Conservation (phyloP, 768 basidiomycete species). For the Pisolithus albus region DNA sequence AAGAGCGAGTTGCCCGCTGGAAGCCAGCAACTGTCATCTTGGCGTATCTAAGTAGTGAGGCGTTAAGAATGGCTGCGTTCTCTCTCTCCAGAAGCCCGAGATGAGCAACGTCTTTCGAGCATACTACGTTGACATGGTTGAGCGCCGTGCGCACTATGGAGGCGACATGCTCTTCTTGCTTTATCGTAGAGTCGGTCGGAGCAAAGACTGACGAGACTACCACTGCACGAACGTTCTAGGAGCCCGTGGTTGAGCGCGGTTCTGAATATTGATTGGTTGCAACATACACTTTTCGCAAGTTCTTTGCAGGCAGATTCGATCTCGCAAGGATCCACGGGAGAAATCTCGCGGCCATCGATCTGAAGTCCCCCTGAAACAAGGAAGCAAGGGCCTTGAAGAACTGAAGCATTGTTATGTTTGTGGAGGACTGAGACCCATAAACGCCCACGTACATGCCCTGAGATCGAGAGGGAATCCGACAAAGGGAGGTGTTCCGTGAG, state of each 20-base stretch:
- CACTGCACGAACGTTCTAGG: slow-evolving; percentile 25
- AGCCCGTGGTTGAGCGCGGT: background rate
- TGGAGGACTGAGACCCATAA: background rate
- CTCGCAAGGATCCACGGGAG: slow-evolving; percentile 36
- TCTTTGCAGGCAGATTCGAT: slow-evolving; percentile 36
- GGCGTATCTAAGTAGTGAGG: slow-evolving; percentile 55
- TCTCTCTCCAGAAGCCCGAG: slow-evolving; percentile 58
- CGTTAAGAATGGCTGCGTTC: slow-evolving; percentile 64
- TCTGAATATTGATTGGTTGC: background rate
- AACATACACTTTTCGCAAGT: slow-evolving; percentile 29
- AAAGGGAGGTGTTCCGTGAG: slow-evolving; percentile 51
- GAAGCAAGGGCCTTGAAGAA: slow-evolving; percentile 24
- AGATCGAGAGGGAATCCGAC: slow-evolving; percentile 41
- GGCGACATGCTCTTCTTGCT: slow-evolving; percentile 43
- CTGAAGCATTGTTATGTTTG: slow-evolving; percentile 5
- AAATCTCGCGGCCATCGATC: slow-evolving; percentile 44
- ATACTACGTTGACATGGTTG: slow-evolving; percentile 40
- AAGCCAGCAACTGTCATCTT: slow-evolving; percentile 50
- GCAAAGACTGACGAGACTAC: slow-evolving; percentile 46
- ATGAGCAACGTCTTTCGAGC: slow-evolving; percentile 51
- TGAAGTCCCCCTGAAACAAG: slow-evolving; percentile 36
- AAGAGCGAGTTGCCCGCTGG: slow-evolving; percentile 39
- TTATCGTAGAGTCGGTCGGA: slow-evolving; percentile 37
- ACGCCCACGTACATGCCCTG: slow-evolving; percentile 20
- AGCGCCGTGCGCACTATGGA: slow-evolving; percentile 37